These are phyloP conservation scores for Mycocentrospora acerina DNA, from an alignment of 2,329 filamentous ascomycete species.

Conservation along the genomic window DNA sequence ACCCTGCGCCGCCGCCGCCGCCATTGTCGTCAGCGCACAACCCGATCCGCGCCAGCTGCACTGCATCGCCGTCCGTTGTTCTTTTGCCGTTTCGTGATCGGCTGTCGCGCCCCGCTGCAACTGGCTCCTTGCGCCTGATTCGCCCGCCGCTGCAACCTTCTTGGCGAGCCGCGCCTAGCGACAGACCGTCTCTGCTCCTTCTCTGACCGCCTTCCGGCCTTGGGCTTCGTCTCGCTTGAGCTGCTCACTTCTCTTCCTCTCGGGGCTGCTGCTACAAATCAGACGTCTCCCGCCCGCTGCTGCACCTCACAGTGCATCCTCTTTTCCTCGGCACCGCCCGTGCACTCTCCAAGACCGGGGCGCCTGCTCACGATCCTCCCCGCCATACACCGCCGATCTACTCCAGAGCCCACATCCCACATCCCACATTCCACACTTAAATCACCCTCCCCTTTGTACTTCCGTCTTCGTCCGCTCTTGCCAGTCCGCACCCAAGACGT, in stretches of 20 bases:
- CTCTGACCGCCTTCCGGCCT: conserved; percentile 33
- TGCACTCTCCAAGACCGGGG: conserved; percentile 10
- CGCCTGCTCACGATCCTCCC: conserved; percentile 26
- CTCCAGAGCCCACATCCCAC: conserved; percentile 25
- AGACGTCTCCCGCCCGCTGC: conserved; percentile 4
- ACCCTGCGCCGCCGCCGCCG: conserved; percentile 15
- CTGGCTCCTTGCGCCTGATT: conserved; percentile 24
- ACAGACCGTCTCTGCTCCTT: conserved; percentile 14
- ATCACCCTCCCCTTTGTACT: too few relatives aligned
- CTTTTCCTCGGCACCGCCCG: conserved; percentile 7
- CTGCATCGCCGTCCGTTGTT: conserved; percentile 9
- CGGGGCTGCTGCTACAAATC: conserved; percentile 15
- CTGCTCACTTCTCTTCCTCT: conserved; percentile 10
- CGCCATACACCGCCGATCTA: conserved; percentile 30
- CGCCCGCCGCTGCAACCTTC: conserved; percentile 23
- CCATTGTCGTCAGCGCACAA: conserved; percentile 11
- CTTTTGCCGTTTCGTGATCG: conserved; percentile 22
- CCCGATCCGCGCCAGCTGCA: conserved; percentile 16
- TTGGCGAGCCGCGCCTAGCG: conserved; percentile 23
- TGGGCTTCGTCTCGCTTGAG: conserved; percentile 18
- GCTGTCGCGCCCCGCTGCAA: conserved; percentile 18
- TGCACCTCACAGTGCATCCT: conserved; percentile 7
- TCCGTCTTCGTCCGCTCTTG: not conserved
- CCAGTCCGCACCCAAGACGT: too few relatives aligned
- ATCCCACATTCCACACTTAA: conserved; percentile 1